Evolutionary conservation across 345 rosid genomes (phyloP), one percentile per base, ranked within the genome.

Genomic region (Euphorbia tirucalli): DNA sequence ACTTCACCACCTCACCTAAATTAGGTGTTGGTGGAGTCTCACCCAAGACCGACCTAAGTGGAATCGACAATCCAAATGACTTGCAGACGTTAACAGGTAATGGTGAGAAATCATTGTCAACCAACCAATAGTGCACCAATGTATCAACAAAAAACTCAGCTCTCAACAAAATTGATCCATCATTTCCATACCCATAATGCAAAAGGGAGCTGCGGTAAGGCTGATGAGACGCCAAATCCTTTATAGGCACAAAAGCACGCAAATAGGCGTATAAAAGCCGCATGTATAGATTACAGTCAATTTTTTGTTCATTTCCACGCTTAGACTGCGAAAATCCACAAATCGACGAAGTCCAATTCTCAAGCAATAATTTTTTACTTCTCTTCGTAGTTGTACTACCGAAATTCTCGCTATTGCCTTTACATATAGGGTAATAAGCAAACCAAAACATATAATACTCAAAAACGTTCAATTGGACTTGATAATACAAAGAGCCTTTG

Each of bases 401-500:
- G 0, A 75, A 78, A 62, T 65, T 87, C 60, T 94, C 95, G 7
- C 66, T 61, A 72, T 86, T 87, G 22, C 86, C 92, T 86, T 85
- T 87, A 71, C 89, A 86, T 61, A 88, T 82, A 1, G 98, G 98
- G 75, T 91, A 90, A 77, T 93, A 93, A 48, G 96, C 91, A 81
- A 89, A 85, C 98, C 98, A 91, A 78, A 91, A 93, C 88, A 93
- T 73, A 80, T 78, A 93, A 74, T 93, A 93, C 78, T 93, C 93
- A 9, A 93, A 87, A 68, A 93, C 89, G 66, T 87, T 87, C 27
- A 92, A 77, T 56, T 90, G 89, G 70, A 94, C 84, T 68, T 88
- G 91, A 21, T 66, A 71, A 76, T 61, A 81, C 4, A 73, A 70
- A 35, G 90, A 82, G 3, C 89, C 89, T 35, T 84, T 83, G 73